Base-by-base conservation (phyloP, 331 rosid species). In the Quercus lobata region DNA sequence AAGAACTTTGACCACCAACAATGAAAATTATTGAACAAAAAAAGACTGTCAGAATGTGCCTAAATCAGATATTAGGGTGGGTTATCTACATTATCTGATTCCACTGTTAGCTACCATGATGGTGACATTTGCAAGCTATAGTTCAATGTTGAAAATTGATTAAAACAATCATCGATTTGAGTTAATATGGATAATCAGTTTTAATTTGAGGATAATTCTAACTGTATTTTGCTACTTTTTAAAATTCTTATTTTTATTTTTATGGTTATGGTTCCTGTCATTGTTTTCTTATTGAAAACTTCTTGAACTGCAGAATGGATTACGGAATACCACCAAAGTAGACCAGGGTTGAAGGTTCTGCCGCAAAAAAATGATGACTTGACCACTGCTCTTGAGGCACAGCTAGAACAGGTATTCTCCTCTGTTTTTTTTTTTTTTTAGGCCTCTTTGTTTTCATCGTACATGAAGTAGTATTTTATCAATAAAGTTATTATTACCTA, bases 281-380 rank as follows among this genome's bases (percentile, higher is more conserved):
- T 62, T 14, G 65, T 68, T 68, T 78, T 65, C 69, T 75, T 77
- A 81, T 63, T 81, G 44, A 52, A 79, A 27, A 71, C 79, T 75
- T 65, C 70, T 80, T 35, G 49, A 46, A 79, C 72, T 58, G 25
- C 92, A 94, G 98, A 92, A 77, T 94, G 97, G 98, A 74, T 92
- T 66, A 79, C 58, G 57, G 88, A 90, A 76, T 90, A 88, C 87
- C 93, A 84, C 79, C 86, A 87, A 80, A 85, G 86, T 77, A 90
- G 96, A 82, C 96, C 91, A 35, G 94, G 93, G 27, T 81, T 90
- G 83, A 78, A 87, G 75, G 84, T 82, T 44, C 84, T 94, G 89
- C 91, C 83, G 72, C 79, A 29, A 84, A 84, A 79, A 72, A 90
- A 92, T 41, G 94, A 94, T 49, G 92, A 90, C 32, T 94, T 27